These are phyloP conservation scores for Cenchrus fungigraminus DNA, from an alignment of 176 grass and related monocot species.

Conservation along the genomic window DNA sequence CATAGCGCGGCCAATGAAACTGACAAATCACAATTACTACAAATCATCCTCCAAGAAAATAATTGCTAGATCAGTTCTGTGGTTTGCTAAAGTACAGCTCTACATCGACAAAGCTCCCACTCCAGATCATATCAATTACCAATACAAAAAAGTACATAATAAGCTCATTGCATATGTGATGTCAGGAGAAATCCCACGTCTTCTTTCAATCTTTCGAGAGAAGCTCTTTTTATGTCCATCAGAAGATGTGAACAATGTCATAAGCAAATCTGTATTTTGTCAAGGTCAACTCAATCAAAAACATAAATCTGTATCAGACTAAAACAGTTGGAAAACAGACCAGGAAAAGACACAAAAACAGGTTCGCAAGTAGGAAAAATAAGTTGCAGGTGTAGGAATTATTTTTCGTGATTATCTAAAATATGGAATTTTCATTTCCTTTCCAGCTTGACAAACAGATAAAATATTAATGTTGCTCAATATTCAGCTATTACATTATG, in stretches of 20 bases:
- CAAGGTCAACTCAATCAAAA: constrained; percentile 51
- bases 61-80: background rate
- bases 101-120: background rate
- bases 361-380: background rate
- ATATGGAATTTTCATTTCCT: background rate
- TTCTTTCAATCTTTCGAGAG: background rate
- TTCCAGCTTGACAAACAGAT: background rate
- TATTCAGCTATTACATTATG: background rate
- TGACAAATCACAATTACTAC: background rate
- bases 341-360: background rate
- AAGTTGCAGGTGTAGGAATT: background rate
- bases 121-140: constrained; percentile 5
- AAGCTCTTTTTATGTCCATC: constrained; percentile 39
- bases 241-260: constrained; percentile 91
- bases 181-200: background rate
- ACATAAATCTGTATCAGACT: background rate
- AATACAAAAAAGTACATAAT: constrained; percentile 23
- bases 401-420: background rate
- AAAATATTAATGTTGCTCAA: background rate
- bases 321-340: background rate
- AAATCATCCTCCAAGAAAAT: background rate
- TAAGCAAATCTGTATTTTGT: constrained; percentile 82
- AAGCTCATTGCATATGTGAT: background rate
- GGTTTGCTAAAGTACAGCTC: constrained; percentile 1
- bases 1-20: background rate